These are phyloP conservation scores for Phytophthora podocarpi DNA, from an alignment of 352 stramenopile species.

Conservation along the genomic window DNA sequence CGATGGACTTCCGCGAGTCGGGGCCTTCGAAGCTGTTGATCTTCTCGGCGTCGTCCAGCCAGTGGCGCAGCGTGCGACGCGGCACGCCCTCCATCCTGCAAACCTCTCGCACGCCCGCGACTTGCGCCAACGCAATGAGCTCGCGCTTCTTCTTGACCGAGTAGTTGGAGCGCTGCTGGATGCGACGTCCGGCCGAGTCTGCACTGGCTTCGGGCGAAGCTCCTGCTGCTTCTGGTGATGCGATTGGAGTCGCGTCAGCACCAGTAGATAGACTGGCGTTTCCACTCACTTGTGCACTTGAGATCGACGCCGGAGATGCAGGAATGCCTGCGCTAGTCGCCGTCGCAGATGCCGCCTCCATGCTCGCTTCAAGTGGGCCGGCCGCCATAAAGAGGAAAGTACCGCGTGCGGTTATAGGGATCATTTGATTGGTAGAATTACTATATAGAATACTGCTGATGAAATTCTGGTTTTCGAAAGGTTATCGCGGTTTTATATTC, in stretches of 20 bases:
- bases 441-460: too few relatives aligned
- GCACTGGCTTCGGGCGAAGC: slow-evolving; percentile 1
- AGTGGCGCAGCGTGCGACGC: slow-evolving; percentile 45
- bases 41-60: slow-evolving; percentile 50
- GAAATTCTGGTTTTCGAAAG: too few relatives aligned
- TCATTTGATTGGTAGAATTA: slow-evolving; percentile 22
- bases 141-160: slow-evolving; percentile 54
- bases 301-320: slow-evolving; percentile 4
- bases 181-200: slow-evolving; percentile 19
- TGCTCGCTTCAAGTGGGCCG: slow-evolving; percentile 22
- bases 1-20: slow-evolving; percentile 48
- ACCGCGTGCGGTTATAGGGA: background rate
- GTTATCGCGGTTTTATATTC: slow-evolving; percentile 5
- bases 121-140: slow-evolving; percentile 44
- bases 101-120: slow-evolving; percentile 42
- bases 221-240: slow-evolving; percentile 11
- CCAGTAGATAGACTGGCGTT: slow-evolving; percentile 1
- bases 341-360: slow-evolving; percentile 19
- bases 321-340: slow-evolving; percentile 4
- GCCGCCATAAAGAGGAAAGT: background rate
- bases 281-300: background rate
- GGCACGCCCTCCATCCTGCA: slow-evolving; percentile 43
- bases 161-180: slow-evolving; percentile 41
- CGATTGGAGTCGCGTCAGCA: slow-evolving; percentile 5
- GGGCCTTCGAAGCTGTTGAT: slow-evolving; percentile 47